Conservation (phyloP, 192 early-diverging fungal genomes). For the Pilobolus umbonatus region DNA sequence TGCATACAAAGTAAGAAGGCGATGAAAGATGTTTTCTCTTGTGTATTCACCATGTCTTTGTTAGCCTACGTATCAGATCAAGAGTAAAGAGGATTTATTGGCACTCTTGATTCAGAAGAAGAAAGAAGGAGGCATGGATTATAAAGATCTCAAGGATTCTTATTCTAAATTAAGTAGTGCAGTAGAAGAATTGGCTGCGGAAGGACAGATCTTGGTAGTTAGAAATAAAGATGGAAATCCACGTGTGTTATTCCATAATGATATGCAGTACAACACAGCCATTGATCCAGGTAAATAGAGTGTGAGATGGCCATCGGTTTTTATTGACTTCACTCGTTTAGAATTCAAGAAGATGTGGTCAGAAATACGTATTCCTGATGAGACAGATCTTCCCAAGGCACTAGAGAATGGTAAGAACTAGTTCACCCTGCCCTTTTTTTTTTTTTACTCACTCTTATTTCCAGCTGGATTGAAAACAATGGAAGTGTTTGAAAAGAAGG, state of each 20-base stretch:
- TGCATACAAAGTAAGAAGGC: conserved; percentile 55
- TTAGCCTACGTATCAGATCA: conserved; percentile 69
- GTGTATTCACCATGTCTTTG: neutral
- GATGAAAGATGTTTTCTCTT: neutral
- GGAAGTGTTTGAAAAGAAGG: conserved; percentile 62
- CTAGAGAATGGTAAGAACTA: conserved; percentile 48
- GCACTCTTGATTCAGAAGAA: conserved; percentile 49
- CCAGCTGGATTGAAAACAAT: conserved; percentile 69
- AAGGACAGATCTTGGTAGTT: conserved; percentile 57
- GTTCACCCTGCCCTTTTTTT: too few species aligned
- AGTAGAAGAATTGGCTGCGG: conserved; percentile 50
- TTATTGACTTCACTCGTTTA: conserved; percentile 28
- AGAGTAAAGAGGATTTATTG: conserved; percentile 66
- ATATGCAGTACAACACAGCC: conserved; percentile 42
- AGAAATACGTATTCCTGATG: conserved; percentile 62
- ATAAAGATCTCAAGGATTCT: conserved; percentile 71
- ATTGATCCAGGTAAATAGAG: conserved; percentile 44
- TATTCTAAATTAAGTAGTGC: conserved; percentile 55
- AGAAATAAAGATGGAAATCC: conserved; percentile 63
- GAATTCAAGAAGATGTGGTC: conserved; percentile 77
- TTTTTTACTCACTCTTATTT: neutral
- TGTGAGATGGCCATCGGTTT: too few species aligned
- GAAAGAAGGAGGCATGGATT: conserved; percentile 63
- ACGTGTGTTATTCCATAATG: conserved; percentile 65
- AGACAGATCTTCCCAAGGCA: conserved; percentile 64